Evolutionary conservation across 495 filamentous ascomycete genomes (phyloP), one percentile per base, ranked within the genome.

Genomic region (Mytilinidion resinicola): DNA sequence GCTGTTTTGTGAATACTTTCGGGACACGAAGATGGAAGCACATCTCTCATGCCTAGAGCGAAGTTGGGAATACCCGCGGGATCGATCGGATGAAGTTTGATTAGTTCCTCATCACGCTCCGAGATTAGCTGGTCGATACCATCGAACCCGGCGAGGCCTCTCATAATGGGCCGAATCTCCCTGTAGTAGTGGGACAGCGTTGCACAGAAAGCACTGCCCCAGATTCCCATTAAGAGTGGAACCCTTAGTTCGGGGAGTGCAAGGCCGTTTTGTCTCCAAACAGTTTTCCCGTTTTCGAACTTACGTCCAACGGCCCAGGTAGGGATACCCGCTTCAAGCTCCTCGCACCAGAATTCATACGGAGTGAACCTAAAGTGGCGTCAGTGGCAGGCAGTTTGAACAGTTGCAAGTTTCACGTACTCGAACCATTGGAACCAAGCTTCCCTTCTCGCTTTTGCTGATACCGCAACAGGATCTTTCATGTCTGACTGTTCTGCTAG

Each of bases 391-490:
- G 4, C 11, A n/a, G 10, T 6, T 39, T 20, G 15, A 33, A 20
- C 14, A 17, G 25, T 5, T 14, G 9, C 9, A 17, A 41, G 15
- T 39, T 10, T 3, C 7, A 53, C 62, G 34, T 62, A 74, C 62
- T 98, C 93, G 63, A 96, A 97, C 93, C 93, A 98, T 65, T 98
- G 92, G 62, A 98, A 98, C 89, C 91, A 98, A 2, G 88, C 78
- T 67, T 93, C 84, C 51, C 78, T 79, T 62, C 81, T 84, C 2
- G 89, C 85, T 51, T 82, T 78, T 20, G 77, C 73, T 36, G 81
- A 78, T 20, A 73, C 74, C 14, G 68, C 75, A 4, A 65, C 72
- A n/a, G 74, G 64, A 46, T 63, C 64, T 39, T 57, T 56, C 43
- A 47, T 71, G 36, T 80, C 69, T 0, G 47, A 35, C 36, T 67